A percentile compares a stretch with the other conserved stretches of the same genome.
These are phyloP conservation scores for Trypanosoma boissoni DNA, from an alignment of 208 protist genomes.

Conservation along the genomic window DNA sequence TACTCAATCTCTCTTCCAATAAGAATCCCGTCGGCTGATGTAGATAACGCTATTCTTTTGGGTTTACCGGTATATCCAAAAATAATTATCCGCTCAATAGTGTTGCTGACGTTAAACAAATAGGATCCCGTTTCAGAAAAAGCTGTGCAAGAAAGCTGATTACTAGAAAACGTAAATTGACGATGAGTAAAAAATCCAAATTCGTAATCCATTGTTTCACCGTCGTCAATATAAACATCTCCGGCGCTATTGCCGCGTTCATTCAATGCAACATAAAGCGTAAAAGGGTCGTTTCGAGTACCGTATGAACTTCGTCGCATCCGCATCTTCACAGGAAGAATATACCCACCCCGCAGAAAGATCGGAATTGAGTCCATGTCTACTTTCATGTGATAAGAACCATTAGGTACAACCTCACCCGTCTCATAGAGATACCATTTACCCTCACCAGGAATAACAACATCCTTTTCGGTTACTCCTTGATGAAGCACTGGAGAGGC, in stretches of 20 bases:
- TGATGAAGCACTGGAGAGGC: slow-evolving; percentile 82
- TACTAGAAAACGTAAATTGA: slow-evolving; percentile 46
- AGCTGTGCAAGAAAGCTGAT: slow-evolving; percentile 29
- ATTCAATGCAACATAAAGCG: slow-evolving; percentile 89
- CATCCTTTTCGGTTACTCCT: slow-evolving; percentile 36
- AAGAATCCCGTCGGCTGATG: neutral
- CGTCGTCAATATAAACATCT: slow-evolving; percentile 80
- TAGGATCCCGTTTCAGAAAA: neutral
- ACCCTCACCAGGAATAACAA: slow-evolving; percentile 73
- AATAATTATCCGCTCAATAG: slow-evolving; percentile 67
- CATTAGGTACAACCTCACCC: slow-evolving; percentile 32
- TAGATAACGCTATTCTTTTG: slow-evolving; percentile 20
- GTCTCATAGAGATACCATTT: slow-evolving; percentile 77
- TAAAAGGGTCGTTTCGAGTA: slow-evolving; percentile 92
- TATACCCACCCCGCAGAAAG: slow-evolving; percentile 90
- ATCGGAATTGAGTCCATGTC: slow-evolving; percentile 90
- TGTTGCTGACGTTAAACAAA: slow-evolving; percentile 27
- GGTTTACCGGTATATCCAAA: slow-evolving; percentile 53
- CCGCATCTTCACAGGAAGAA: slow-evolving; percentile 92
- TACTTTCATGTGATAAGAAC: slow-evolving; percentile 40
- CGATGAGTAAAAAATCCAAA: slow-evolving; percentile 48
- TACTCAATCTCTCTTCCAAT: slow-evolving; percentile 41
- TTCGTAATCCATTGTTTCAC: slow-evolving; percentile 62
- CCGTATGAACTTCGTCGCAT: slow-evolving; percentile 77
- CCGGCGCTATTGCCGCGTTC: slow-evolving; percentile 55